phyloP scores from a whole-genome alignment of 179 eudicot genomes.

The Gypsophila paniculata region DNA sequence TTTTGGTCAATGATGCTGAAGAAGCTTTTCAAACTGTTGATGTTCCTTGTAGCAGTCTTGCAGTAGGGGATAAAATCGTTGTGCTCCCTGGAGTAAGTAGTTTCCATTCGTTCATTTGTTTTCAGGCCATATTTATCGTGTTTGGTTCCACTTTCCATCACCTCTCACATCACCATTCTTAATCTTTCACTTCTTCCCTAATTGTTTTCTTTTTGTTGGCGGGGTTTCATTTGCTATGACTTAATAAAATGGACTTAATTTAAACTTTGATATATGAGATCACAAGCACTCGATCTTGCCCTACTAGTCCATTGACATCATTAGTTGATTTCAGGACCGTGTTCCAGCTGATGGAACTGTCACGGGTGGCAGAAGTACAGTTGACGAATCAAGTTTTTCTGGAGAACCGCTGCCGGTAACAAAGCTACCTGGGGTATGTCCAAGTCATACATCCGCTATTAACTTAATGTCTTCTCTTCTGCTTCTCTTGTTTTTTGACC shows the following conservation, averaged over 20 bases:
- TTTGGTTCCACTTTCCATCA: too few species aligned
- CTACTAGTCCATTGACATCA: slow-evolving; percentile 14
- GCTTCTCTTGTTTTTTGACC: too few species aligned
- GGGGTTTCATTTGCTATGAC: too few species aligned
- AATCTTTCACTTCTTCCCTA: too few species aligned
- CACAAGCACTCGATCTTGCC: not conserved
- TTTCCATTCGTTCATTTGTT: not conserved
- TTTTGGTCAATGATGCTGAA: slow-evolving; percentile 57
- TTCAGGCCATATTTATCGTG: too few species aligned
- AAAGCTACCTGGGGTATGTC: slow-evolving; percentile 93
- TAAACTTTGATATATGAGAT: not conserved
- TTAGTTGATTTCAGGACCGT: slow-evolving; percentile 61
- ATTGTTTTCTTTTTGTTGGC: too few species aligned
- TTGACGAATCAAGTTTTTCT: slow-evolving; percentile 96
- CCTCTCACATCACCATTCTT: too few species aligned
- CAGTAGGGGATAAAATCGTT: slow-evolving; percentile 85
- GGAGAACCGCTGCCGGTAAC: slow-evolving; percentile 99
- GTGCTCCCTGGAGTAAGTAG: slow-evolving; percentile 92
- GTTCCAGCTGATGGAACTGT: slow-evolving; percentile 97
- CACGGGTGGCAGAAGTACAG: slow-evolving; percentile 89
- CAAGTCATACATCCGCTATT: too few species aligned
- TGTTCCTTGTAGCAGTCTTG: slow-evolving; percentile 77
- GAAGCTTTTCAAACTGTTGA: slow-evolving; percentile 66
- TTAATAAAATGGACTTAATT: too few species aligned
- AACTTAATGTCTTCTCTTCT: too few species aligned